Evolutionary conservation across 495 filamentous ascomycete species (phyloP), one percentile per base, ranked within the genome.

Genomic region (Aspergillus leporis): DNA sequence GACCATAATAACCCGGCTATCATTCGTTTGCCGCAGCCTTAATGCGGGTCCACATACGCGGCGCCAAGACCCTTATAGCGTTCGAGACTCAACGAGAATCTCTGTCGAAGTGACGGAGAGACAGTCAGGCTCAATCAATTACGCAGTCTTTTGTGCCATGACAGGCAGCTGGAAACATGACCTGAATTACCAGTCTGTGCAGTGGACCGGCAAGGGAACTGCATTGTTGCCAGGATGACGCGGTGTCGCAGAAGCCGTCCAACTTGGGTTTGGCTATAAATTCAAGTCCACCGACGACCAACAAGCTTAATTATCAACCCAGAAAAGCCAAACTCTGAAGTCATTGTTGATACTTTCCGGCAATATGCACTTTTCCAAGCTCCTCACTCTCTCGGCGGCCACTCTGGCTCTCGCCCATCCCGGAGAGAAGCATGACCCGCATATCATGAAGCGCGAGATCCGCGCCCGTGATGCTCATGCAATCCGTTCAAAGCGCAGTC

Each of bases 341-440:
- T 14, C 14, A 19, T 45, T 19, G n/a, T 45, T 2, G 4, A 45
- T 45, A n/a, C 3, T 45, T 14, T 12, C 34, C 34, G 2, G 34
- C 25, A 46, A 13, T 6, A 55, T 66, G 64, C 64, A 61, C 43
- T 63, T 75, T 43, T 63, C 59, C 40, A 71, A 66, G 51, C 36
- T 70, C 32, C 55, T 75, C 18, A 51, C 66, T 12, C 61, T 72
- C 13, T 68, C 63, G 2, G 68, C 67, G 5, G 70, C 67, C 22
- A 61, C 69, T 12, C 58, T 71, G 16, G 61, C 57, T 18, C 40
- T 73, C 36, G 70, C 72, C 48, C 72, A 75, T 60, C 72, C 70
- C 0, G 72, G 72, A 23, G 72, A 75, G 59, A 72, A 75, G 59
- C 72, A 75, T 18, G 69, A 75, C 28, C 64, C 66, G 6, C 63